Evolutionary conservation across 108 stramenopile genomes (phyloP), one percentile per base, ranked within the genome.

Genomic region (Craspedostauros australis): DNA sequence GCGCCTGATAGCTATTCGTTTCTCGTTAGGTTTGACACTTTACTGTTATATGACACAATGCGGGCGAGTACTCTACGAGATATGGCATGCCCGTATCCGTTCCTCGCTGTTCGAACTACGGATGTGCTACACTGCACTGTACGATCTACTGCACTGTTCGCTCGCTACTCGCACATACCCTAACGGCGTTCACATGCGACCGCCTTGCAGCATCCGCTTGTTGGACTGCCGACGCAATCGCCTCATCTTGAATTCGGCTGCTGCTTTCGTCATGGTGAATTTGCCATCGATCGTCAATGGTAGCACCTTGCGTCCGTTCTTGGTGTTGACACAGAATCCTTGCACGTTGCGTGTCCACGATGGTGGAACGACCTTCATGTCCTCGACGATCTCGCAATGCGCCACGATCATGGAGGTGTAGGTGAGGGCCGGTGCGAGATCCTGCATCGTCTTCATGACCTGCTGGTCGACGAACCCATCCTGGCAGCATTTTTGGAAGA

Each of bases 211-310:
- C 34, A 77, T 37, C 27, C 61, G 58, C 50, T 84, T 60, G 41
- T 82, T 81, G 30, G 60, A 50, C 46, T 76, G 73, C 24, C 50
- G 57, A 43, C 80, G 74, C 14, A 83, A 67, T 41, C 75, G 79
- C 24, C 82, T 76, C 82, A 86, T 82, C 39, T 72, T 60, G 49
- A 75, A 71, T 42, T 91, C 84, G 44, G 66, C 64, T 27, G 80
- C 75, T 5, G 82, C 80, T 23, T 65, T 75, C 2, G 74, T 80
- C 19, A 68, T 57, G 19, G 72, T 72, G 18, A 82, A 67, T 34
- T 66, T 46, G 2, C 82, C 84, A n/a, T 67, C 77, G 31, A 84
- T 75, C 18, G 71, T 79, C 19, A 91, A 71, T 4, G 84, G 88
- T 39, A 63, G 62, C 23, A 62, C 57, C 46, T 67, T 71, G 9